A percentile compares a stretch with the other conserved stretches of the same genome.
phyloP scores from a whole-genome alignment of 2,329 filamentous ascomycete genomes.

The Pseudogymnoascus pannorum region DNA sequence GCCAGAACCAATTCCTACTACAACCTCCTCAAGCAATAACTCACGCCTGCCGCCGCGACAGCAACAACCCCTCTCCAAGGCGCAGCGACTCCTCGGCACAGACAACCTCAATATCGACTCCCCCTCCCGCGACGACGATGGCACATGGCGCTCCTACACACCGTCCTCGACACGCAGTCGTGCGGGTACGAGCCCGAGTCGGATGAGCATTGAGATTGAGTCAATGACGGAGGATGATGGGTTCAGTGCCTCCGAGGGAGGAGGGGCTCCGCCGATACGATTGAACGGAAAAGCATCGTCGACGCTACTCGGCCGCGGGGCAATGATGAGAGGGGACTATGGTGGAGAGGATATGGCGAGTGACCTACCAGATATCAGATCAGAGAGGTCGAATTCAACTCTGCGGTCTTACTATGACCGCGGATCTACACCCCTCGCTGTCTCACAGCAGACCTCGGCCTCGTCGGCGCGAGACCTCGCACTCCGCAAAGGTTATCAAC shows the following conservation, averaged over 20 bases:
- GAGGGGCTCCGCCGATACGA: slow-evolving; percentile 21
- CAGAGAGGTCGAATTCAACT: slow-evolving; percentile 37
- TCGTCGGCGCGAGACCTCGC: slow-evolving; percentile 34
- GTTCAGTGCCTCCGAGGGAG: slow-evolving; percentile 23
- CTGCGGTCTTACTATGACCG: slow-evolving; percentile 40
- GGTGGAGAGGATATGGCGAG: slow-evolving; percentile 28
- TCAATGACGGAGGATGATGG: slow-evolving; percentile 21
- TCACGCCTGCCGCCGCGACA: slow-evolving; percentile 7
- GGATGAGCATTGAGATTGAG: slow-evolving; percentile 34
- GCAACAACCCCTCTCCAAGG: slow-evolving; percentile 23
- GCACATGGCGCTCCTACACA: slow-evolving; percentile 14
- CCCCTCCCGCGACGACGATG: slow-evolving; percentile 21
- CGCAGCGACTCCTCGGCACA: slow-evolving; percentile 27
- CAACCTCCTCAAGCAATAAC: neutral
- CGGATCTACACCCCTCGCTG: slow-evolving; percentile 32
- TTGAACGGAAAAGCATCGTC: slow-evolving; percentile 39
- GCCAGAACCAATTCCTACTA: neutral
- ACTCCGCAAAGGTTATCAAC: slow-evolving; percentile 31
- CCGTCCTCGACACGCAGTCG: slow-evolving; percentile 12
- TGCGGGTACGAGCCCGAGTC: slow-evolving; percentile 30
- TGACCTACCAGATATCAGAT: slow-evolving; percentile 29
- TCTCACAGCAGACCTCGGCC: slow-evolving; percentile 38
- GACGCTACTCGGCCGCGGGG: slow-evolving; percentile 34
- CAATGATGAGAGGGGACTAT: neutral
- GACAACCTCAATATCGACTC: slow-evolving; percentile 41